Base-by-base conservation (phyloP, 2,329 filamentous ascomycete genomes). In the Aspergillus costaricaensis region DNA sequence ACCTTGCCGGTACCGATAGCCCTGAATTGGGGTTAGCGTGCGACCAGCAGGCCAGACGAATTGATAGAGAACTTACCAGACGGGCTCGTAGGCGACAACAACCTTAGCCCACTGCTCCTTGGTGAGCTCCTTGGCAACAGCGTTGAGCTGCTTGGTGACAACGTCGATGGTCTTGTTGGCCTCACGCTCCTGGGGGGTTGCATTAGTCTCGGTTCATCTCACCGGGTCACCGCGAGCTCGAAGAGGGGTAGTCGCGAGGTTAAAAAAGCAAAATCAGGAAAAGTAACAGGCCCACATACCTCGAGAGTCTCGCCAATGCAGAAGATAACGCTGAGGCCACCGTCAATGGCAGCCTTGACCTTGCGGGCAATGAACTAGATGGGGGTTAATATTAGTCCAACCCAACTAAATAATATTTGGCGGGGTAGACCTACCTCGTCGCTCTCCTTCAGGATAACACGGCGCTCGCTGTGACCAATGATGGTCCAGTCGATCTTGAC, bases 41-140 rank as follows among this genome's bases (percentile, higher is more conserved):
- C 19, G 17, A 44, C 19, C 8, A 5, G n/a, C 23, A n/a, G 8
- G 47, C 25, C 3, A 56, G 41, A n/a, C 25, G n/a, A 55, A 39
- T 15, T 52, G 58, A 39, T 19, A 50, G 48, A 19, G 23, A 21
- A 55, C 90, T 77, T 87, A 92, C 94, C 95, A 99, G 84, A 99
- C 96, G 74, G 95, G 95, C 86, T 99, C 95, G 81, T 99, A 99
- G 74, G 95, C 95, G 73, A 99, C 86, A 77, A 99, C 95, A 67
- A 99, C 86, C 84, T 95, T 95, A 74, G 83, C 86, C 95, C 95
- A 99, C 82, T 96, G 91, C 72, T 86, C 82, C 83, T 90, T 84
- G 68, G 70, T 75, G 64, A 82, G 75, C 72, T 82, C 79, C 77
- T 92, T 88, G 59, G 86, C 86, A 67, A 94, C 91, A 67, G 92